A percentile compares a stretch with the other conserved stretches of the same genome.
These are phyloP conservation scores for Triticum dicoccoides DNA, from an alignment of 176 grass and related monocot genomes.

Conservation along the genomic window DNA sequence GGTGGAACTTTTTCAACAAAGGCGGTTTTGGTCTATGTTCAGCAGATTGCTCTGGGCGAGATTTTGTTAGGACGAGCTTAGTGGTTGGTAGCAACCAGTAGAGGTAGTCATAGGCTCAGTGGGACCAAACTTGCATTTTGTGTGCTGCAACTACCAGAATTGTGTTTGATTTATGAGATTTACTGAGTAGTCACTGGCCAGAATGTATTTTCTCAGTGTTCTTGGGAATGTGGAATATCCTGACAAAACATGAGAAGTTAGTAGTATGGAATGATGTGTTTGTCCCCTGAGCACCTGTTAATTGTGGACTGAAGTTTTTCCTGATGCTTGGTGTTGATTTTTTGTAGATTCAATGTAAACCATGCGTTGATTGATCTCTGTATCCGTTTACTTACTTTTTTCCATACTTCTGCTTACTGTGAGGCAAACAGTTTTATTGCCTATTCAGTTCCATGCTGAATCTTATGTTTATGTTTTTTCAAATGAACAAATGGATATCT, in stretches of 20 bases:
- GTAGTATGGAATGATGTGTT: background rate
- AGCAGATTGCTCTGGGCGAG: background rate
- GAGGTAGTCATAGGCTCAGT: background rate
- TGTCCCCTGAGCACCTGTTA: background rate
- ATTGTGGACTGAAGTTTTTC: background rate
- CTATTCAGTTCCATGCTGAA: background rate
- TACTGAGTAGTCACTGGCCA: background rate
- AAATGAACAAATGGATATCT: background rate
- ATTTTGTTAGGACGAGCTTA: background rate
- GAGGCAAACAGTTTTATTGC: background rate
- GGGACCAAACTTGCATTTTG: background rate
- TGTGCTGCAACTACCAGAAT: background rate
- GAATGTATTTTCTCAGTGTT: background rate
- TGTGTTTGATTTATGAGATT: background rate
- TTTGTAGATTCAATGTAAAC: background rate
- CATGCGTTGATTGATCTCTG: background rate
- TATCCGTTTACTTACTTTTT: background rate
- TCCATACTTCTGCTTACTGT: background rate
- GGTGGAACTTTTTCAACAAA: background rate
- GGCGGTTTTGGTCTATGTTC: background rate
- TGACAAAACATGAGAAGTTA: conserved; percentile 6
- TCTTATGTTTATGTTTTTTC: background rate
- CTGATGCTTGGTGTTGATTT: background rate
- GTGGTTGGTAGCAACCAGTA: background rate
- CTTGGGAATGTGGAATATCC: background rate